Conservation (phyloP, 139 green algal genomes). For the Tetraselmis striata region DNA sequence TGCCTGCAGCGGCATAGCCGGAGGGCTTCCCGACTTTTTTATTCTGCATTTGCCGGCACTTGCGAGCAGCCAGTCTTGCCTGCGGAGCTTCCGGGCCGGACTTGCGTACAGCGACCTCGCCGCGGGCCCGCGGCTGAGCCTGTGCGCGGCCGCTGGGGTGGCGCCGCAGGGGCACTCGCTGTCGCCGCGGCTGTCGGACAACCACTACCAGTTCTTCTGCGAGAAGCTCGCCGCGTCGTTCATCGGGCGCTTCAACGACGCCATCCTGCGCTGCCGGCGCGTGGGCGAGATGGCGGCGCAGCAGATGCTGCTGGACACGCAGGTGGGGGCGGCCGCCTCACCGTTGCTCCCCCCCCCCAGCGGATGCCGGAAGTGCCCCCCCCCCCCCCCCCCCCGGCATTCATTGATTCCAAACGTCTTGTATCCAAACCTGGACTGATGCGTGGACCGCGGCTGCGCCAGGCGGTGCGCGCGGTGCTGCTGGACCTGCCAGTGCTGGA, state of each 20-base stretch:
- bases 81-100: too few relatives aligned
- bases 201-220: constrained; percentile 88
- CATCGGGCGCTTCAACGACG: constrained; percentile 65
- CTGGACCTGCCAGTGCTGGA: constrained; percentile 11
- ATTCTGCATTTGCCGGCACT: not conserved
- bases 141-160: too few relatives aligned
- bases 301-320: constrained; percentile 70
- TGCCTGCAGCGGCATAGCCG: not conserved
- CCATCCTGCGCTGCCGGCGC: constrained; percentile 47
- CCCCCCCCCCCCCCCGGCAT: too few relatives aligned
- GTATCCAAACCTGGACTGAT: too few relatives aligned
- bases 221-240: constrained; percentile 90
- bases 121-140: too few relatives aligned
- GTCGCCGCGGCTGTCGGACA: constrained; percentile 48
- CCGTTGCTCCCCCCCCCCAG: too few relatives aligned
- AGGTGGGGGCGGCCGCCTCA: too few relatives aligned
- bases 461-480: constrained; percentile 22
- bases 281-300: constrained; percentile 45
- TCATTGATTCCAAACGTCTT: too few relatives aligned
- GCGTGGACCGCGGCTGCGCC: too few relatives aligned
- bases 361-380: too few relatives aligned
- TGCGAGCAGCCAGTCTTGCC: not conserved
- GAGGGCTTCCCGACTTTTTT: not conserved
- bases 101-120: too few relatives aligned
- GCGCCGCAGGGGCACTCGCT: constrained; percentile 48